phyloP scores from a whole-genome alignment of 2,329 filamentous ascomycete genomes.

The Helotiales sp. region DNA sequence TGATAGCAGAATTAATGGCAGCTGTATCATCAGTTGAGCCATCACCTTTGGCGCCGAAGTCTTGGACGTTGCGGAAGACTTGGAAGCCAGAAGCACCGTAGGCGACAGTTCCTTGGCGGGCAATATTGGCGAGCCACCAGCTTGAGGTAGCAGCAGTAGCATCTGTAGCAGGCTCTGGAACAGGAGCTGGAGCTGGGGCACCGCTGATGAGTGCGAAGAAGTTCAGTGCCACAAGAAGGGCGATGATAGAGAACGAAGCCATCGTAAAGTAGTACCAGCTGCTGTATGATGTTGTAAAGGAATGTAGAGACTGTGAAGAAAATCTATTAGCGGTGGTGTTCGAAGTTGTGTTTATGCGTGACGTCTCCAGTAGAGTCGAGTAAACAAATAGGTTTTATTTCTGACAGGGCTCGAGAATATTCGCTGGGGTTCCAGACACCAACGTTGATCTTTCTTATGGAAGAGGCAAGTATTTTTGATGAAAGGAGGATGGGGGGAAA shows the following conservation, averaged over 20 bases:
- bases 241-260: conserved; percentile 32
- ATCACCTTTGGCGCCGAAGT: conserved; percentile 71
- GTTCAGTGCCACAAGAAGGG: conserved; percentile 31
- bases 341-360: conserved; percentile 1
- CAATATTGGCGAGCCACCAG: conserved; percentile 35
- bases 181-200: conserved; percentile 23
- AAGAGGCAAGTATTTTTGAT: neutral
- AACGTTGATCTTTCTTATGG: neutral
- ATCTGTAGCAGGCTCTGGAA: conserved; percentile 9
- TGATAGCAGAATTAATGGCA: conserved; percentile 84
- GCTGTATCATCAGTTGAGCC: conserved; percentile 75
- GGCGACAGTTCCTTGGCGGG: conserved; percentile 34
- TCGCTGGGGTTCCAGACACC: neutral
- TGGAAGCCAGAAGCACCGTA: conserved; percentile 56
- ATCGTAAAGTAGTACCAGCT: conserved; percentile 37
- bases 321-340: conserved; percentile 20
- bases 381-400: conserved; percentile 2
- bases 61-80: conserved; percentile 75
- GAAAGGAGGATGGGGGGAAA: neutral
- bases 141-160: conserved; percentile 19
- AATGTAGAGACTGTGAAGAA: conserved; percentile 28
- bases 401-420: neutral
- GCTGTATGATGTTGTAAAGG: conserved; percentile 33
- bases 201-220: conserved; percentile 31
- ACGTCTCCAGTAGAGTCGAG: conserved; percentile 4